These are phyloP conservation scores for Mucor lusitanicus DNA, from an alignment of 371 early-diverging fungal genomes.

Conservation along the genomic window DNA sequence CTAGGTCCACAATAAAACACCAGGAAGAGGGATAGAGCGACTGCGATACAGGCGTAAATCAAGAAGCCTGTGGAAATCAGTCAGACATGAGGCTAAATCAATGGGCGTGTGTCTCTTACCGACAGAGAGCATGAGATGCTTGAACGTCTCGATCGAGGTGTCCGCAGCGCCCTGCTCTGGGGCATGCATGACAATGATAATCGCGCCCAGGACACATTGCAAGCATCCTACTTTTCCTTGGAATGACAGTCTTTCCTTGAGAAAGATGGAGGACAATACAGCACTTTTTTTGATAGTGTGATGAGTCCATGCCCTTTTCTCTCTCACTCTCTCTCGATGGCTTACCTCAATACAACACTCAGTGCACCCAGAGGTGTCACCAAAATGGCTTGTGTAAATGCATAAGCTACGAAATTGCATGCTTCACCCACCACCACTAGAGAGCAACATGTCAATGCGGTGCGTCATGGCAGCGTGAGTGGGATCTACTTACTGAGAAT, in stretches of 20 bases:
- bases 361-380: constrained; percentile 95
- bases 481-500: constrained; percentile 54
- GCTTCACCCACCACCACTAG: constrained; percentile 83
- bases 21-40: constrained; percentile 58
- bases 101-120: constrained; percentile 37
- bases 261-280: constrained; percentile 84
- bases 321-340: neutral
- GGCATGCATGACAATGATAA: constrained; percentile 89
- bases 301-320: neutral
- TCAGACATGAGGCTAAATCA: neutral
- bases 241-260: constrained; percentile 81
- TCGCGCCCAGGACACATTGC: constrained; percentile 88
- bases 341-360: constrained; percentile 60
- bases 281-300: constrained; percentile 55
- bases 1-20: constrained; percentile 81
- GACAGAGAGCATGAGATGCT: constrained; percentile 72
- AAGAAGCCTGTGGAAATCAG: constrained; percentile 66
- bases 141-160: constrained; percentile 80
- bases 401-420: constrained; percentile 94
- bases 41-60: constrained; percentile 70
- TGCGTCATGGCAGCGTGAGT: neutral
- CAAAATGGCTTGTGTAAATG: constrained; percentile 93
- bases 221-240: constrained; percentile 91
- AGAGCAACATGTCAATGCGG: neutral
- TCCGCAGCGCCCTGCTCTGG: constrained; percentile 83